Evolutionary conservation across 441 rosid genomes (phyloP), one percentile per base, ranked within the genome.

Genomic region (Erysimum cheiri): DNA sequence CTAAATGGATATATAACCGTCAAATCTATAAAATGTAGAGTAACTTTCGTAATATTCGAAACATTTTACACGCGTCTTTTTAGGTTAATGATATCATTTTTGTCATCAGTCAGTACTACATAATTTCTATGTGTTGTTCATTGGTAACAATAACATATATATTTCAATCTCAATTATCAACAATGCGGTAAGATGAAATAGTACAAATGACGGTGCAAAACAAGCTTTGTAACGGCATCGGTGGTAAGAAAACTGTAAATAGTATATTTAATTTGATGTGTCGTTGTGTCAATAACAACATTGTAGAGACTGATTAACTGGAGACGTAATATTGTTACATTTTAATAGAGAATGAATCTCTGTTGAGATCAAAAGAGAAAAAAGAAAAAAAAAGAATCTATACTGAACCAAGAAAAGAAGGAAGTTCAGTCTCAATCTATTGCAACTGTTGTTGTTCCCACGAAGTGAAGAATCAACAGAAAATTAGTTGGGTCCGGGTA

Each of bases 401-500:
- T n/a, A 52, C 4, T 2, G 24, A 32, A 40, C 40, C 14, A 57
- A 11, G 29, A 35, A 29, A 57, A 56, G 8, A 58, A 58, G 28
- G 28, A 22, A 9, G 50, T 56, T 17, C 2, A 17, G 63, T 72
- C 49, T 40, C 62, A 57, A 50, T 66, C 56, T 59, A 6, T 59
- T 12, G 47, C 31, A 24, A 59, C 13, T 3, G 17, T 24, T 22
- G 39, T 24, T 39, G 48, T 39, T 39, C 19, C 12, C 15, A 39
- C 15, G 8, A 59, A 59, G 64, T 59, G 24, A 59, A 59, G 53
- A 48, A 33, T 37, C 37, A 65, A 72, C 60, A 56, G 35, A 58
- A 73, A 73, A 52, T 44, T 52, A 68, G 44, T 37, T 54, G 46
- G 74, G 40, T 54, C 37, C 28, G 56, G 77, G 60, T 66, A 4